Percentiles rank a stretch among this genome's conserved stretches.
These are phyloP conservation scores for Aspergillus nidulans DNA, from an alignment of 495 filamentous ascomycete genomes.

Conservation along the genomic window DNA sequence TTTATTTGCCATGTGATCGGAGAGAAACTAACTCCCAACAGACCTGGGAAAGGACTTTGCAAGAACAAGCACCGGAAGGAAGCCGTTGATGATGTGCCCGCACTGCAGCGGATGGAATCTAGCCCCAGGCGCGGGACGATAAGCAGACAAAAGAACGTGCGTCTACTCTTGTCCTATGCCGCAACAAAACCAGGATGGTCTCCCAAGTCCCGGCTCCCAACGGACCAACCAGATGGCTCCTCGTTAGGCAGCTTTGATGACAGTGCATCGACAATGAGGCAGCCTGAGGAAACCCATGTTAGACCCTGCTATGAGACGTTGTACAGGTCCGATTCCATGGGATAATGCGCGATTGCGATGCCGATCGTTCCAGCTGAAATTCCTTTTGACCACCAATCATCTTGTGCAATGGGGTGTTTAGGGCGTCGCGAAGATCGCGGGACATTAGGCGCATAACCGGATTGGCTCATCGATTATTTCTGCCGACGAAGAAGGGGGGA, in stretches of 20 bases:
- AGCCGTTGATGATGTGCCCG: neutral
- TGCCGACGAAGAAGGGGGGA: neutral
- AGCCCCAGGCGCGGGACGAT: conserved; percentile 4
- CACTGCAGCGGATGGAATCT: neutral
- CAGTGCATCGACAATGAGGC: conserved; percentile 6
- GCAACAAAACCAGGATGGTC: conserved; percentile 12
- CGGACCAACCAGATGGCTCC: conserved; percentile 12
- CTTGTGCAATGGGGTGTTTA: conserved; percentile 4
- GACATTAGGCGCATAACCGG: conserved; percentile 7
- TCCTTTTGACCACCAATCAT: conserved; percentile 14
- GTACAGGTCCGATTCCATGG: conserved; percentile 14
- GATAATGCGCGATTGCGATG: conserved; percentile 13
- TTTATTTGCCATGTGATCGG: conserved; percentile 6
- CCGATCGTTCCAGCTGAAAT: conserved; percentile 21
- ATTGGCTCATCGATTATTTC: conserved; percentile 12
- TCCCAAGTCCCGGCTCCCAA: conserved; percentile 1
- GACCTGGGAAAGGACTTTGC: neutral
- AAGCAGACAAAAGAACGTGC: conserved; percentile 8
- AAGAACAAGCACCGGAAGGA: conserved; percentile 4
- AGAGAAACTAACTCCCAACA: neutral
- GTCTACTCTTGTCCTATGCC: neutral
- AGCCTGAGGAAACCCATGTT: neutral
- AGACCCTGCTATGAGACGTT: conserved; percentile 5
- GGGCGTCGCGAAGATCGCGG: neutral
- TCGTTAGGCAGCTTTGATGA: conserved; percentile 7